Conservation (phyloP, 2,329 filamentous ascomycete genomes). For the Moelleriella libera region DNA sequence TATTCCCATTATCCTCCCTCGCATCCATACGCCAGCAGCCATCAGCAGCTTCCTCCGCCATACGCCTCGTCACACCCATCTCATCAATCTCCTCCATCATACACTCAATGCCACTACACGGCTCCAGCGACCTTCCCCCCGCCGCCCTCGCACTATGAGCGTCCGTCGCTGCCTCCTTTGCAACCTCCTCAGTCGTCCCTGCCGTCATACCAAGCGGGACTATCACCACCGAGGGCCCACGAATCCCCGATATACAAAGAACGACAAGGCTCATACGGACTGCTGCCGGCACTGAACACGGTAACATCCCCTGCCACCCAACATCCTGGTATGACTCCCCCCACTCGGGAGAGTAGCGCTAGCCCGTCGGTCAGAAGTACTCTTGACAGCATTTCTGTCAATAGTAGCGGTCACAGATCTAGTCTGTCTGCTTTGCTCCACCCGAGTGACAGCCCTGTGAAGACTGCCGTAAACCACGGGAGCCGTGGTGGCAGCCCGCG, state of each 20-base stretch:
- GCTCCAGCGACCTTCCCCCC: not conserved
- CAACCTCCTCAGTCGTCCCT: conserved; percentile 13
- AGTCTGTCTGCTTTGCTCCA: conserved; percentile 37
- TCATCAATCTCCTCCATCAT: too few relatives aligned
- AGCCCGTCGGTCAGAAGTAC: conserved; percentile 19
- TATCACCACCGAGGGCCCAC: conserved; percentile 19
- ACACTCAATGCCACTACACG: too few relatives aligned
- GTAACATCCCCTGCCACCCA: conserved; percentile 8
- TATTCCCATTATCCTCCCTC: conserved; percentile 38
- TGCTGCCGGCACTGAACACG: conserved; percentile 25
- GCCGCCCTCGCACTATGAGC: conserved; percentile 14
- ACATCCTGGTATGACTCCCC: conserved; percentile 21
- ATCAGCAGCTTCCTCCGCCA: too few relatives aligned
- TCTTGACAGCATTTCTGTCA: conserved; percentile 25
- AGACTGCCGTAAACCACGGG: conserved; percentile 21
- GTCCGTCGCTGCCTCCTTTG: conserved; percentile 21
- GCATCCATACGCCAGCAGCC: conserved; percentile 5
- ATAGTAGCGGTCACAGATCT: conserved; percentile 20
- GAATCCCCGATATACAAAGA: conserved; percentile 30
- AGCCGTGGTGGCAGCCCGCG: conserved; percentile 28
- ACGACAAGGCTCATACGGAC: conserved; percentile 27
- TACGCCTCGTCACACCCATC: too few relatives aligned
- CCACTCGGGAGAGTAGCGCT: conserved; percentile 29
- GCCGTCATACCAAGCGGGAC: conserved; percentile 18
- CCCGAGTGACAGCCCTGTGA: conserved; percentile 32